Base-by-base conservation (phyloP, 257 asterid species). In the Solanum bukasovii region DNA sequence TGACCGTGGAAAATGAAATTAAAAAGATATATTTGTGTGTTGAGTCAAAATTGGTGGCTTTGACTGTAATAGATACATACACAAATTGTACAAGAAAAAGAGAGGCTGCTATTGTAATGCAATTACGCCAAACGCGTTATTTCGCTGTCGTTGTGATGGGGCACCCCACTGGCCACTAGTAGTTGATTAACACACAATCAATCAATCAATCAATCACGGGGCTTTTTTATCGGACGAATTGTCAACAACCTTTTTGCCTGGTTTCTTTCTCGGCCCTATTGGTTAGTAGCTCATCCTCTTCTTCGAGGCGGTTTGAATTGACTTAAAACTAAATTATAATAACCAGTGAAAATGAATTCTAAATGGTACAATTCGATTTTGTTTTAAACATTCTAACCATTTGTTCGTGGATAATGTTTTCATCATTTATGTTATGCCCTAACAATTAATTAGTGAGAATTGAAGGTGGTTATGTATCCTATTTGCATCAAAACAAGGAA, bases 1-100 rank as follows among this genome's bases (percentile, higher is more conserved):
- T 91, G 91, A 89, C 90, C 90, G 87, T 72, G 73, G 89, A 86
- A 87, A 88, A 86, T 82, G 59, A 21, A 38, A 9, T 61, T 10
- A 79, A 6, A 18, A 25, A n/a, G 13, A 25, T n/a, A 63, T 63
- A 63, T 10, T 63, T 63, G 31, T 10, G 71, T n/a, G 16, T n/a
- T 10, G 40, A 83, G 89, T 90, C 91, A 88, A 91, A 89, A 1
- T 87, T 23, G 88, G 92, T 90, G 90, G 88, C 89, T 91, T 91
- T 91, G 93, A 91, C 91, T 70, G 49, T 21, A 73, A 74, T 84
- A 86, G 87, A 56, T 61, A 79, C 81, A 63, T 5, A 35, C 40
- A 35, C 31, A 74, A 21, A 13, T 9, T 49, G 35, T 29, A 63
- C 38, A 4, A 34, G 20, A 82, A 56, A 52, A 75, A 38, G 87